These are phyloP conservation scores for Eremochloa ophiuroides DNA, from an alignment of 176 grass and related monocot genomes.

Conservation along the genomic window DNA sequence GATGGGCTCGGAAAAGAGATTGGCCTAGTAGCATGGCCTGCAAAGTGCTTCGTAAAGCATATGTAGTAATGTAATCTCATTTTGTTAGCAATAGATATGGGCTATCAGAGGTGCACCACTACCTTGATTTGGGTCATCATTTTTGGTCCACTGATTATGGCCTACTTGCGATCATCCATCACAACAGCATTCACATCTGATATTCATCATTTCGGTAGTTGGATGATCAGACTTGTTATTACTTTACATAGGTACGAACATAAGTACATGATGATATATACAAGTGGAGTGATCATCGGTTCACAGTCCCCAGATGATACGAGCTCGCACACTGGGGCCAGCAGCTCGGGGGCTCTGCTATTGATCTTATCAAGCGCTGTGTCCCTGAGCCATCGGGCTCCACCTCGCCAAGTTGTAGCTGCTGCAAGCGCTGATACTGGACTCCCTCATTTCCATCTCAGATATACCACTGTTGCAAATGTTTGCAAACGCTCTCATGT, in stretches of 20 bases:
- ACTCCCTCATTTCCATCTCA: slow-evolving; percentile 45
- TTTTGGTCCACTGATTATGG: slow-evolving; percentile 19
- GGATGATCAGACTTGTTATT: background rate
- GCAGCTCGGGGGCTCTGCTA: background rate
- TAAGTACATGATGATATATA: background rate
- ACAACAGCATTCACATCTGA: background rate
- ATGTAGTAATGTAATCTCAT: slow-evolving; percentile 20
- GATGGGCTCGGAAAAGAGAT: background rate
- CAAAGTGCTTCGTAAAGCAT: slow-evolving; percentile 7
- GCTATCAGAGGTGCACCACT: slow-evolving; percentile 5
- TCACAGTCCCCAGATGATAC: background rate
- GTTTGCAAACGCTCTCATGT: slow-evolving; percentile 83
- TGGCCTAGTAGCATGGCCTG: background rate
- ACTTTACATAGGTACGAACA: slow-evolving; percentile 1
- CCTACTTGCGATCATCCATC: background rate
- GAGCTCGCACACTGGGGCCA: background rate
- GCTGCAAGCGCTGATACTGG: slow-evolving; percentile 41
- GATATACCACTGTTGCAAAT: slow-evolving; percentile 68
- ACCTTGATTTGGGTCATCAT: background rate
- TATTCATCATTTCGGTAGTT: slow-evolving; percentile 5
- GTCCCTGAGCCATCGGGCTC: slow-evolving; percentile 44
- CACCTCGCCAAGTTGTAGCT: slow-evolving; percentile 46
- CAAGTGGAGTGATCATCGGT: background rate
- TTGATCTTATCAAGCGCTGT: slow-evolving; percentile 56
- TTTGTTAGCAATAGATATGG: slow-evolving; percentile 22